These are phyloP conservation scores for Capsicum rhomboideum DNA, from an alignment of 257 asterid genomes.

Conservation along the genomic window DNA sequence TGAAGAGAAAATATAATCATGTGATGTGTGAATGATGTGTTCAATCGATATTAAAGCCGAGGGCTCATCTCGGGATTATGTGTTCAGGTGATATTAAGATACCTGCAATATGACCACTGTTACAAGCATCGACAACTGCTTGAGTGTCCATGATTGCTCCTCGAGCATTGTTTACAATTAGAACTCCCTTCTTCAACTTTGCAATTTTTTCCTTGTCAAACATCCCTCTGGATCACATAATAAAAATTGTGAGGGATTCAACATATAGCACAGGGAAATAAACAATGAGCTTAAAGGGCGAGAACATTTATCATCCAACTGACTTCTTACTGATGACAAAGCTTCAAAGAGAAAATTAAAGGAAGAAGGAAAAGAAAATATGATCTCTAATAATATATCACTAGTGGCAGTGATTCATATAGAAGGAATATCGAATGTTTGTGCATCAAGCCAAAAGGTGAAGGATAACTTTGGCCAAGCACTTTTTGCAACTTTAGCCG, in stretches of 20 bases:
- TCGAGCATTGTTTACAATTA: conserved; percentile 92
- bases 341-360: not conserved
- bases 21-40: not conserved
- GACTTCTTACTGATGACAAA: not conserved
- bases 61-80: not conserved
- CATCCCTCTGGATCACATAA: conserved; percentile 52
- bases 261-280: not conserved
- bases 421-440: not conserved
- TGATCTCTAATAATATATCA: not conserved
- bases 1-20: not conserved
- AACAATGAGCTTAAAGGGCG: not conserved
- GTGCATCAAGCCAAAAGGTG: not conserved
- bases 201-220: conserved; percentile 79
- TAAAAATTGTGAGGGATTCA: not conserved
- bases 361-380: not conserved
- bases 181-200: conserved; percentile 85
- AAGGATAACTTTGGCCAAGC: not conserved
- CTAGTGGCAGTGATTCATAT: not conserved
- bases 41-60: not conserved
- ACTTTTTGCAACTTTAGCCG: not conserved
- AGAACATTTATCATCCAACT: not conserved
- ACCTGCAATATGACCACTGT: conserved; percentile 97
- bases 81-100: not conserved
- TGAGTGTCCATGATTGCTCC: conserved; percentile 99
- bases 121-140: conserved; percentile 93